Base-by-base conservation (phyloP, 2,329 filamentous ascomycete species). In the Trichophyton mentagrophytes region DNA sequence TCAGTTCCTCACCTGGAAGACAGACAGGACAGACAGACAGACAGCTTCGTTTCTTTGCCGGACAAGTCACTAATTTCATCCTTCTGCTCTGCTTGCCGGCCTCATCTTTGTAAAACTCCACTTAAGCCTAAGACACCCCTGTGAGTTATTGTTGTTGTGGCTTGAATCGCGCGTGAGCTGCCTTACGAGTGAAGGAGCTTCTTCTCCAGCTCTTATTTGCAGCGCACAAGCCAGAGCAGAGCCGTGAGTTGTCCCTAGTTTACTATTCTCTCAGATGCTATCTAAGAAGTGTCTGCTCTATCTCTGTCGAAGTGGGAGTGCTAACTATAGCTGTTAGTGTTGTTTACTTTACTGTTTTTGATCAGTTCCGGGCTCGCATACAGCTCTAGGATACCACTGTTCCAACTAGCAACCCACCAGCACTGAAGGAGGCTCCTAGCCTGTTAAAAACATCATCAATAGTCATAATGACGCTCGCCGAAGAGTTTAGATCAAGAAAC, bases 401-500 rank as follows among this genome's bases (percentile, higher is more conserved):
- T 55, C 20, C 49, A 36, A 49, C 46, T 3, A 49, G 17, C 20
- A 25, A 25, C 20, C 25, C 25, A 30, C 46, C 22, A 27, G 11
- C 20, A 15, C 13, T 22, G 11, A 27, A 8, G 9, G 46, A 15
- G 3, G 3, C 20, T 17, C 25, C 2, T 27, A 51, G 9, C 22
- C 9, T 3, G 2, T 27, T 27, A 11, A 51, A 27, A n/a, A 15
- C 33, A 57, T 30, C 17, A 27, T 3, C 36, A 17, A 30, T 15
- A 17, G 7, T 38, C 63, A 62, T 30, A 56, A 65, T 65, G 83
- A 81, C 82, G 66, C 70, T 85, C 65, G 76, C 78, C 60, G 83
- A 85, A 64, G 83, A 85, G 72, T 80, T 86, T 70, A 81, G 76
- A 69, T 82, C 82, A 69, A 76, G 83, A 71, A 86, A 86, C 75